phyloP scores from a whole-genome alignment of 1,284 basidiomycete species.

The Trametes versicolor region DNA sequence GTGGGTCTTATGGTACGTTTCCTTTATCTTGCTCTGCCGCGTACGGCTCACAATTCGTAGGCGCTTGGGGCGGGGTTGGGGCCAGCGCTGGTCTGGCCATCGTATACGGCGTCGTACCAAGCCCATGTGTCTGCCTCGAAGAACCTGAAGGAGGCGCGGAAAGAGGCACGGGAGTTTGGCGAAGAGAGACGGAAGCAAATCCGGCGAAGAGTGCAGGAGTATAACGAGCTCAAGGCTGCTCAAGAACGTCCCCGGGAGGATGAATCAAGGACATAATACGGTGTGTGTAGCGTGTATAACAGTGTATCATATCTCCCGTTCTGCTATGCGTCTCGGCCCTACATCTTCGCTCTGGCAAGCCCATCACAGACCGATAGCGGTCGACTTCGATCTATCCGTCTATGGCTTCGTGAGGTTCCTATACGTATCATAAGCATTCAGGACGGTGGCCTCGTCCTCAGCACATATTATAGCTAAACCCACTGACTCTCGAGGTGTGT shows the following conservation, averaged over 20 bases:
- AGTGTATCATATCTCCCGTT: conserved; percentile 6
- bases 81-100: conserved; percentile 42
- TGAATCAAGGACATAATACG: background rate
- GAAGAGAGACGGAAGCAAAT: conserved; percentile 52
- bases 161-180: conserved; percentile 53
- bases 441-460: too few species aligned
- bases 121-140: conserved; percentile 49
- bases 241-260: conserved; percentile 11
- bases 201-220: conserved; percentile 48
- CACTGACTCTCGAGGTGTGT: too few species aligned
- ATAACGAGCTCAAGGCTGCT: conserved; percentile 33
- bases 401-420: too few species aligned
- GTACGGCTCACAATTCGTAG: conserved; percentile 30
- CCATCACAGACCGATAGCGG: too few species aligned
- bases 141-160: conserved; percentile 54
- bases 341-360: background rate
- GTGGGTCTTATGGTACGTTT: conserved; percentile 50
- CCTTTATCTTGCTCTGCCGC: background rate
- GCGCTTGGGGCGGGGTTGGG: conserved; percentile 47
- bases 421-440: too few species aligned
- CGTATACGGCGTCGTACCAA: conserved; percentile 34
- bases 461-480: too few species aligned
- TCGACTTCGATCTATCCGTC: background rate
- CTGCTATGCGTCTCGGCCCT: background rate
- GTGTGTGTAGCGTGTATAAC: conserved; percentile 8